Conservation (phyloP, 192 early-diverging fungal species). For the Pilobolus umbonatus region DNA sequence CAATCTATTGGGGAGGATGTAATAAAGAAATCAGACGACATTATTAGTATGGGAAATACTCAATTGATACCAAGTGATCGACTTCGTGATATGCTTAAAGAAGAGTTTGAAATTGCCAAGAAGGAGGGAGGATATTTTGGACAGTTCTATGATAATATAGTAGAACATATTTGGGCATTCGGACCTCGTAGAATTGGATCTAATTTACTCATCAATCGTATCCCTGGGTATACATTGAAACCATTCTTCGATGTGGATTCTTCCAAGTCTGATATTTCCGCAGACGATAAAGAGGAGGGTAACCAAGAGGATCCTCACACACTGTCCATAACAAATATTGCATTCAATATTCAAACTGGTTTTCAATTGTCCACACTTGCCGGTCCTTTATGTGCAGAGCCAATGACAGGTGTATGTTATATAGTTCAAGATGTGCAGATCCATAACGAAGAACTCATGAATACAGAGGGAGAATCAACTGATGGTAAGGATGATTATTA, state of each 20-base stretch:
- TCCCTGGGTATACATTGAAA: constrained; percentile 47
- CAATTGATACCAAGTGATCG: constrained; percentile 20
- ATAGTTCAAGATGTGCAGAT: constrained; percentile 63
- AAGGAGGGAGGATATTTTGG: constrained; percentile 36
- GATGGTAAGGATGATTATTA: constrained; percentile 30
- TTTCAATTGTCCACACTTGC: constrained; percentile 89
- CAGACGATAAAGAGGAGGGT: constrained; percentile 20
- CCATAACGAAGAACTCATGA: constrained; percentile 25
- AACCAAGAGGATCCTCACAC: constrained; percentile 19
- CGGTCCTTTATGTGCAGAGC: constrained; percentile 94
- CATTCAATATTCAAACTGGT: constrained; percentile 78
- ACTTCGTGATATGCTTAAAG: constrained; percentile 38
- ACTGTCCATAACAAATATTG: constrained; percentile 57
- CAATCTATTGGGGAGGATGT: constrained; percentile 9
- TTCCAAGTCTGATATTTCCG: not conserved
- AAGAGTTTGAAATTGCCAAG: constrained; percentile 44
- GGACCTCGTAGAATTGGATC: constrained; percentile 79
- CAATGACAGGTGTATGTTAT: constrained; percentile 81
- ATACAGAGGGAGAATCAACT: constrained; percentile 20
- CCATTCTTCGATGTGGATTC: constrained; percentile 29
- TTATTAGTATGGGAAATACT: constrained; percentile 5
- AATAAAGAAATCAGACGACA: constrained; percentile 21
- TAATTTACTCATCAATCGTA: constrained; percentile 70
- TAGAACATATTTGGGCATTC: constrained; percentile 71
- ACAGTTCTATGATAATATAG: constrained; percentile 42